Evolutionary conservation across 1,284 basidiomycete genomes (phyloP).

Genomic region (Cutaneotrichosporon cyanovorans): DNA sequence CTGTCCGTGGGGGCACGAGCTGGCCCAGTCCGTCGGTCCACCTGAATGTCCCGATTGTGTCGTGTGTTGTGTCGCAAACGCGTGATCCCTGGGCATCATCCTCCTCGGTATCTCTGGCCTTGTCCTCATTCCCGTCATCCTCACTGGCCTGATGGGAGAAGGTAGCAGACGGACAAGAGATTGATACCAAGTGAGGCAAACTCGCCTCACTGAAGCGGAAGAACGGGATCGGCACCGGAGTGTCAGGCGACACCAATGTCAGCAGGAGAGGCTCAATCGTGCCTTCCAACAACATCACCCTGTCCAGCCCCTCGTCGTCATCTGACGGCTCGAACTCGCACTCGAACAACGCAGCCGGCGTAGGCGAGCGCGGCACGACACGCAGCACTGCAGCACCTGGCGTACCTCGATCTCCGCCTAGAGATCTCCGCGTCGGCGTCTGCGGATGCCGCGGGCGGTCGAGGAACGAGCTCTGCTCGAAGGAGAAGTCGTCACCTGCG

Average conservation of each 20-base stretch:
- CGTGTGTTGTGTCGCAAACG: conserved; percentile 3
- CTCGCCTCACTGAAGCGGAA: conserved; percentile 17
- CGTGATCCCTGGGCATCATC: neutral
- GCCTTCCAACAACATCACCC: conserved; percentile 17
- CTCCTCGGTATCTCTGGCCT: neutral
- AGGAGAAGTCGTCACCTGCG: conserved; percentile 30
- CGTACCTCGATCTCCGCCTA: conserved; percentile 1
- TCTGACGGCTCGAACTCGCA: conserved; percentile 16
- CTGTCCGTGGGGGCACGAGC: neutral
- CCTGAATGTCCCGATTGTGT: conserved; percentile 11
- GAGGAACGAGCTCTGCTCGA: conserved; percentile 23
- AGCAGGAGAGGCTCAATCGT: conserved; percentile 22
- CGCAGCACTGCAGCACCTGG: neutral
- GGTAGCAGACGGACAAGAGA: conserved; percentile 5
- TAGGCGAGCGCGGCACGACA: conserved; percentile 7
- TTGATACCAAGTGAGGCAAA: conserved; percentile 3
- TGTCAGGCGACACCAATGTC: conserved; percentile 21
- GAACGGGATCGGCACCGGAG: conserved; percentile 26
- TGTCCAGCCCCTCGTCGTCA: conserved; percentile 10
- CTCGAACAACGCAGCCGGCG: conserved; percentile 19
- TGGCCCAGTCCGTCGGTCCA: conserved; percentile 20
- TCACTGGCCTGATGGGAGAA: neutral
- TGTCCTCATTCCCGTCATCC: neutral
- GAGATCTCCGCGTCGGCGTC: conserved; percentile 7
- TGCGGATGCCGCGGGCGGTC: neutral